Conservation (phyloP, 345 rosid species). For the Moricandia moricandioides region DNA sequence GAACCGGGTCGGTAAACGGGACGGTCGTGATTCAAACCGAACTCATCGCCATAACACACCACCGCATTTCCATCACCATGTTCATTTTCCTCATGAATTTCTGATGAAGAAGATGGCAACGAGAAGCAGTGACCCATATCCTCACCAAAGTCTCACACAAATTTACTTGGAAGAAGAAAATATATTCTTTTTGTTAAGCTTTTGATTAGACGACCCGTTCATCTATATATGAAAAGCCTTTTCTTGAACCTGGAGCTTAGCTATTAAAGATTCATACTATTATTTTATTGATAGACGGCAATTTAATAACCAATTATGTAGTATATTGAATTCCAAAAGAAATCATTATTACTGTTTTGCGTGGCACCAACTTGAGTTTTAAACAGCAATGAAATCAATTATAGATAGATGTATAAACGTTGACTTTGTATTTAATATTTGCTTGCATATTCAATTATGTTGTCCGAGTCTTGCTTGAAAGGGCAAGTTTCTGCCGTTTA, state of each 20-base stretch:
- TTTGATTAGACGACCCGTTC: constrained; percentile 1
- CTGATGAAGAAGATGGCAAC: constrained; percentile 33
- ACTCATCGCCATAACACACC: constrained; percentile 37
- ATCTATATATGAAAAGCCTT: neutral
- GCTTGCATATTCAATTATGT: neutral
- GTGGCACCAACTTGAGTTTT: constrained; percentile 25
- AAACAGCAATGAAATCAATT: constrained; percentile 2
- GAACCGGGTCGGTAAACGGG: constrained; percentile 40
- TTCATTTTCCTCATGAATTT: constrained; percentile 38
- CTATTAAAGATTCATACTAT: neutral
- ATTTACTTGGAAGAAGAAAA: neutral
- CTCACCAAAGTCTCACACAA: constrained; percentile 13
- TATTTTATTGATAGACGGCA: neutral
- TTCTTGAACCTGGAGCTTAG: constrained; percentile 15
- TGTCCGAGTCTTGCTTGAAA: constrained; percentile 29
- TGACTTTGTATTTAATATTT: constrained; percentile 14
- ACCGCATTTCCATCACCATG: constrained; percentile 34
- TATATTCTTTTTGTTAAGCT: neutral
- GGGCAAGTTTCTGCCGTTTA: constrained; percentile 28
- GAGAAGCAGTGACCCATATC: constrained; percentile 37
- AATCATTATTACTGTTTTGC: constrained; percentile 16
- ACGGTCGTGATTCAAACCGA: constrained; percentile 8
- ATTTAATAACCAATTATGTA: neutral
- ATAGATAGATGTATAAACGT: neutral
- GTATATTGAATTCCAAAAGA: neutral